Conservation (phyloP, 208 protist genomes). For the Acanthamoeba rhysodes region DNA sequence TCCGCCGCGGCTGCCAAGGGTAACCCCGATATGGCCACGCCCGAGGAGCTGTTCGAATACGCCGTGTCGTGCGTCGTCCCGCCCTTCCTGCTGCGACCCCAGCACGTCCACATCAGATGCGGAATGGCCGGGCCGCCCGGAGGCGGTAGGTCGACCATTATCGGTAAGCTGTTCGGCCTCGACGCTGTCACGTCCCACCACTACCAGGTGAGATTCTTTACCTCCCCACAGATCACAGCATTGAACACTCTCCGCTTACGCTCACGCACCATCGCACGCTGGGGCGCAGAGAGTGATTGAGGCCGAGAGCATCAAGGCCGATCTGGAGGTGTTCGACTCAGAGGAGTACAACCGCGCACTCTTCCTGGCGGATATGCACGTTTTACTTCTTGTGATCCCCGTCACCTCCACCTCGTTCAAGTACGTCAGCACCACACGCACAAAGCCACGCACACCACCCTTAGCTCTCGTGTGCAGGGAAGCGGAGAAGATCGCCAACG, state of each 20-base stretch:
- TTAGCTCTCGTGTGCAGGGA: not conserved
- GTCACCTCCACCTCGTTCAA: not conserved
- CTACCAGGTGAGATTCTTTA: not conserved
- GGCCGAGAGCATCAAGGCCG: not conserved
- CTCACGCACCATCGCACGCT: too few relatives aligned
- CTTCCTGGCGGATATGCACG: not conserved
- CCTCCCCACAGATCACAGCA: too few relatives aligned
- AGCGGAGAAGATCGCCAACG: constrained; percentile 1
- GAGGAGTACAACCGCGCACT: constrained; percentile 38
- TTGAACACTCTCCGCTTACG: too few relatives aligned
- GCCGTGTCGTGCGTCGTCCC: constrained; percentile 42
- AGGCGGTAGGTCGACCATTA: not conserved
- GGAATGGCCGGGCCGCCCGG: constrained; percentile 9
- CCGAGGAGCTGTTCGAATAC: not conserved
- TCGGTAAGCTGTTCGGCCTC: not conserved
- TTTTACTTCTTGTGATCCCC: not conserved
- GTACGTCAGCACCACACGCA: not conserved
- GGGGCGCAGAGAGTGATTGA: too few relatives aligned
- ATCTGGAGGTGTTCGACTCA: constrained; percentile 9
- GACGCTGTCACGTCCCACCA: constrained; percentile 8
- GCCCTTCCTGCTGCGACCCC: not conserved
- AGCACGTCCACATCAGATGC: constrained; percentile 38
- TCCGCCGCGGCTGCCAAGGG: not conserved
- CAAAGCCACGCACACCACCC: too few relatives aligned
- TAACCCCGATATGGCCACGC: not conserved